phyloP scores from a whole-genome alignment of 352 stramenopile species.

The Phytopythium vexans region DNA sequence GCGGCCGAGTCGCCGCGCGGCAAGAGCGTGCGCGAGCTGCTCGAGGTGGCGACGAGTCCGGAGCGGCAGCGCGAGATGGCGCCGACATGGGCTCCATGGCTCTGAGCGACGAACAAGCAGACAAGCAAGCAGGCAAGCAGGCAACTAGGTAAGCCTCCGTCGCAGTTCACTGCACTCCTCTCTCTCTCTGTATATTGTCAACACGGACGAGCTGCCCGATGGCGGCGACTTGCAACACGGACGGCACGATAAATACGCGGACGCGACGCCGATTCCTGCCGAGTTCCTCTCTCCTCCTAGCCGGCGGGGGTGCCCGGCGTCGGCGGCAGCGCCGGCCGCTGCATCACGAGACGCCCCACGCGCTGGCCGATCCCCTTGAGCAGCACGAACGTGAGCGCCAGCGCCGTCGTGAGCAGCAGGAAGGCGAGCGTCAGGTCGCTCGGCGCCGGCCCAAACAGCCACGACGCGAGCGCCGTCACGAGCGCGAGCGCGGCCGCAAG shows the following conservation, averaged over 20 bases:
- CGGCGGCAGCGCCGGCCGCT: background rate
- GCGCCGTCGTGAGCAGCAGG: conserved; percentile 52
- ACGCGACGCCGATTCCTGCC: background rate
- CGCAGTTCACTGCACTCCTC: too few relatives aligned
- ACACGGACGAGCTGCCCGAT: too few relatives aligned
- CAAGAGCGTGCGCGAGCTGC: conserved; percentile 74
- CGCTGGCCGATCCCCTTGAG: conserved; percentile 26
- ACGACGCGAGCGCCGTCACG: conserved; percentile 45
- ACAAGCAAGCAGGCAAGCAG: too few relatives aligned
- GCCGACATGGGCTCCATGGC: conserved; percentile 84
- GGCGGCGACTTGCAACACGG: too few relatives aligned
- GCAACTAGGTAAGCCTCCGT: too few relatives aligned
- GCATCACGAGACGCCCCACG: conserved; percentile 1
- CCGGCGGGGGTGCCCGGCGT: too few relatives aligned
- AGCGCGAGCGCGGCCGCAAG: conserved; percentile 49
- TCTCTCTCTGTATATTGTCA: too few relatives aligned
- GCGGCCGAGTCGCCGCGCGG: conserved; percentile 42
- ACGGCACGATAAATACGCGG: conserved; percentile 1
- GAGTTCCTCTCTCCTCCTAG: background rate
- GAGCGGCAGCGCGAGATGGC: conserved; percentile 86
- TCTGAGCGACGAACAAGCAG: conserved; percentile 9
- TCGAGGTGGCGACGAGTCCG: conserved; percentile 78
- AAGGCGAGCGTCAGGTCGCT: conserved; percentile 66
- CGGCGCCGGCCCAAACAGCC: conserved; percentile 48
- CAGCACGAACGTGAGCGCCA: conserved; percentile 53